These are phyloP conservation scores for Trypethelium eluteriae DNA, from an alignment of 495 filamentous ascomycete species.

Conservation along the genomic window DNA sequence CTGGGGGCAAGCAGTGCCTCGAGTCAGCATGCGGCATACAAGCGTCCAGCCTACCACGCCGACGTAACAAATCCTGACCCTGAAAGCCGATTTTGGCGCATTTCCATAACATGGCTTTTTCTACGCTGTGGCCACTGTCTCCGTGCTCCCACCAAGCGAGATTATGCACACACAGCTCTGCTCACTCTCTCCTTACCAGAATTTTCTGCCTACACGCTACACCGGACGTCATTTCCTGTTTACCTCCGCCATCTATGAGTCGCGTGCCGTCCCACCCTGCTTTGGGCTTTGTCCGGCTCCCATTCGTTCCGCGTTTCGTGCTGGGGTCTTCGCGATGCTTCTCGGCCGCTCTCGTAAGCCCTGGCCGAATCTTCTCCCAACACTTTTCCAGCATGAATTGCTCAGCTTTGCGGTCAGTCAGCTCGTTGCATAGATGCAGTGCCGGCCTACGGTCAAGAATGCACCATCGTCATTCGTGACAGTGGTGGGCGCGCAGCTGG, in stretches of 20 bases:
- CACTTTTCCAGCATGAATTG: not conserved
- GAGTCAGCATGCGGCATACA: not conserved
- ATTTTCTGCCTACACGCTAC: not conserved
- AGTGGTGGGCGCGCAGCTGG: not conserved
- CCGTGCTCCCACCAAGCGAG: not conserved
- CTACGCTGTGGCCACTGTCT: not conserved
- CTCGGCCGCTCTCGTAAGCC: conserved; percentile 8
- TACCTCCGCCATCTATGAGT: not conserved
- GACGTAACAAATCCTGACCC: conserved; percentile 8
- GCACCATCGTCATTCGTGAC: conserved; percentile 1
- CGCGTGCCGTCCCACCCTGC: not conserved
- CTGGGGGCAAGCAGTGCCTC: not conserved
- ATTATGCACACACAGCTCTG: conserved; percentile 7
- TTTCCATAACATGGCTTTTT: not conserved
- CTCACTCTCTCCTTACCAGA: not conserved
- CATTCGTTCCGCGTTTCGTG: not conserved
- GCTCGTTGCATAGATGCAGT: not conserved
- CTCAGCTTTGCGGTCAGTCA: not conserved
- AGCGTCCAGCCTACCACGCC: not conserved
- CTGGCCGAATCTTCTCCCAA: not conserved
- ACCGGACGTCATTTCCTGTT: not conserved
- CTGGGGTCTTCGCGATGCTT: conserved; percentile 7
- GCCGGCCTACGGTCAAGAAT: not conserved
- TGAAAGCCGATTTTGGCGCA: not conserved
- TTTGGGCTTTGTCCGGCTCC: not conserved